Percentiles rank a stretch among this genome's conserved stretches.
Evolutionary conservation across 768 basidiomycete species (phyloP).

Genomic region (Strobilomyces dryophilus): DNA sequence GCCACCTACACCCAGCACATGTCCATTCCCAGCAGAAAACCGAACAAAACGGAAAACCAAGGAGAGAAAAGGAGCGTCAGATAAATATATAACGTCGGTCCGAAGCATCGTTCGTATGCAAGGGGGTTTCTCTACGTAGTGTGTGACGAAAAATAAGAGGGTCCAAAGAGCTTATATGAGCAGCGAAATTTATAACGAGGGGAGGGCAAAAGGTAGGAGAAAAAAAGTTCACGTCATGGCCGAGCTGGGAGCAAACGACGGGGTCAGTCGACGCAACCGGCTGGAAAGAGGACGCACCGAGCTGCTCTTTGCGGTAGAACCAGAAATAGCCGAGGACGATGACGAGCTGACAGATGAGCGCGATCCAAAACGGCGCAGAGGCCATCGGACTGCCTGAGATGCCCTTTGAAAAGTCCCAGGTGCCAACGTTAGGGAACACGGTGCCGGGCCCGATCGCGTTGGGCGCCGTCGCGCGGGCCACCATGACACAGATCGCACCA

Average conservation of each 20-base stretch:
- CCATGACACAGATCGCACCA: conserved; percentile 87
- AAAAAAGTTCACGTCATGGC: conserved; percentile 2
- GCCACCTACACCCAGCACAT: neutral
- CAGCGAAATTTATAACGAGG: neutral
- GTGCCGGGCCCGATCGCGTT: conserved; percentile 84
- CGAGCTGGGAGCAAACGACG: conserved; percentile 2
- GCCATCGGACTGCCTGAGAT: conserved; percentile 78
- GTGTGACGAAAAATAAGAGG: neutral
- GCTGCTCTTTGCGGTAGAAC: conserved; percentile 96
- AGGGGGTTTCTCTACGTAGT: neutral
- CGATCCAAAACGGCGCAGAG: conserved; percentile 84
- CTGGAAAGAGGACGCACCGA: conserved; percentile 45
- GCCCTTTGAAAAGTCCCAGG: conserved; percentile 82
- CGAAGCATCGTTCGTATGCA: neutral
- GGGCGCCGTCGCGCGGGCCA: conserved; percentile 87
- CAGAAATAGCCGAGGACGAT: conserved; percentile 93
- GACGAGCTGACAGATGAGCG: conserved; percentile 70
- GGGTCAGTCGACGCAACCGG: neutral
- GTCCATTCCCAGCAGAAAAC: neutral
- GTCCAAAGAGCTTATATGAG: neutral
- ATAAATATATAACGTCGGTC: neutral
- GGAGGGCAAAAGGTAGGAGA: neutral
- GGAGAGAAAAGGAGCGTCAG: neutral
- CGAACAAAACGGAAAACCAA: neutral
- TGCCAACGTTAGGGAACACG: conserved; percentile 89